A percentile compares a stretch with the other conserved stretches of the same genome.
Evolutionary conservation across 2,329 filamentous ascomycete genomes (phyloP).

Genomic region (Aureobasidium sp.): DNA sequence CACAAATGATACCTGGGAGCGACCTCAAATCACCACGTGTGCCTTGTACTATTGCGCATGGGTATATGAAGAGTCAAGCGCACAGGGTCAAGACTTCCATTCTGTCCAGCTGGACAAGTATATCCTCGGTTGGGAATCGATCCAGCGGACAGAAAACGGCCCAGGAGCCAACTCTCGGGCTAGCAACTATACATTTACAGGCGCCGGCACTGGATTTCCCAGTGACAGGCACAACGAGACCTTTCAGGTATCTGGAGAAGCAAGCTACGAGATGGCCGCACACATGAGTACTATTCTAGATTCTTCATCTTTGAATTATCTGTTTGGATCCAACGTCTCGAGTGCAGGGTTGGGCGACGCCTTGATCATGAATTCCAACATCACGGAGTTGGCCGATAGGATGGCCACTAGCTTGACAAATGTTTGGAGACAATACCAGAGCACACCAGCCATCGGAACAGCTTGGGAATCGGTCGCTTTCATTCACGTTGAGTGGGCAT

Average conservation of each 20-base stretch:
- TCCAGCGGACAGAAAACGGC: neutral
- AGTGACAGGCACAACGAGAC: neutral
- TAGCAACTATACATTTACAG: neutral
- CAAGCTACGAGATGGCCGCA: neutral
- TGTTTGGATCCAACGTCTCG: neutral
- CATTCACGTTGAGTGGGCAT: slow-evolving; percentile 1
- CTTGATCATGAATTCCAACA: neutral
- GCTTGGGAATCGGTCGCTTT: slow-evolving; percentile 3
- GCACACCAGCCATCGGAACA: neutral
- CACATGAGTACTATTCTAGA: neutral
- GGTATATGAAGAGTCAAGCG: neutral
- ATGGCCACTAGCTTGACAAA: slow-evolving; percentile 4
- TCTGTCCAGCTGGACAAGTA: neutral
- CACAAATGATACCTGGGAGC: neutral
- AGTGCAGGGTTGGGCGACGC: neutral
- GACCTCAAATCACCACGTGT: slow-evolving; percentile 3
- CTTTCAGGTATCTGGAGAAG: neutral
- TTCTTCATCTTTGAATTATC: neutral
- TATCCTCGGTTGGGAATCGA: neutral
- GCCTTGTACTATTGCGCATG: neutral
- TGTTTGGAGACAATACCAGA: neutral
- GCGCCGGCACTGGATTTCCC: neutral
- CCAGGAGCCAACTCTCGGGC: neutral
- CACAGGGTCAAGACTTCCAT: neutral
- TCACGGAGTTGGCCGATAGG: neutral